phyloP scores from a whole-genome alignment of 2,329 filamentous ascomycete genomes.

The Scedosporium minutisporum region DNA sequence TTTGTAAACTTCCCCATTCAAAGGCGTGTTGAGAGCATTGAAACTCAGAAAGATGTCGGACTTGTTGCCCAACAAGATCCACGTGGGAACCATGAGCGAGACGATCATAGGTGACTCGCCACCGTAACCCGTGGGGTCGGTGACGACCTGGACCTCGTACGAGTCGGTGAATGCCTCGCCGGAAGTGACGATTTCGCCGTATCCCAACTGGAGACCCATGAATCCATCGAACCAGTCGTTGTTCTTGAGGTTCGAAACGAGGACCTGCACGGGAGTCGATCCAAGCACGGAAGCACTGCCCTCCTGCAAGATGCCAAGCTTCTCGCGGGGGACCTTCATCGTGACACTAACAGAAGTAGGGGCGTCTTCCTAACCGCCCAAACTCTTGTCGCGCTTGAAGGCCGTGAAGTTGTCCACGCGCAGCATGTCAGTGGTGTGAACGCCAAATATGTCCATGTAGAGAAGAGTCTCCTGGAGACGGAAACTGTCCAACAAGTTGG shows the following conservation, averaged over 20 bases:
- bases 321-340: background rate
- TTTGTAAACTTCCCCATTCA: background rate
- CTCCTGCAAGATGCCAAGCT: background rate
- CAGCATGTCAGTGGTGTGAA: background rate
- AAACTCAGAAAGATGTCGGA: background rate
- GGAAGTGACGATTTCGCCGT: background rate
- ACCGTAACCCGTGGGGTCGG: background rate
- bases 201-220: background rate
- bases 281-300: background rate
- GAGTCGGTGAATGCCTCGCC: background rate
- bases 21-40: background rate
- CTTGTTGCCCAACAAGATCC: background rate
- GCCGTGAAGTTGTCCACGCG: background rate
- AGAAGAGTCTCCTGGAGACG: background rate
- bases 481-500: background rate
- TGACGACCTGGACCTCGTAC: background rate
- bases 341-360: background rate
- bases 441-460: background rate
- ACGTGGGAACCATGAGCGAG: background rate
- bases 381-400: background rate
- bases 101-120: background rate
- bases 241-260: background rate
- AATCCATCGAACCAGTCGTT: background rate
- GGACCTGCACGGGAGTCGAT: background rate
- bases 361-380: background rate